Percentiles rank a stretch among this genome's conserved stretches.
Evolutionary conservation across 2,329 filamentous ascomycete species (phyloP).

Genomic region (Aureobasidium sp.): DNA sequence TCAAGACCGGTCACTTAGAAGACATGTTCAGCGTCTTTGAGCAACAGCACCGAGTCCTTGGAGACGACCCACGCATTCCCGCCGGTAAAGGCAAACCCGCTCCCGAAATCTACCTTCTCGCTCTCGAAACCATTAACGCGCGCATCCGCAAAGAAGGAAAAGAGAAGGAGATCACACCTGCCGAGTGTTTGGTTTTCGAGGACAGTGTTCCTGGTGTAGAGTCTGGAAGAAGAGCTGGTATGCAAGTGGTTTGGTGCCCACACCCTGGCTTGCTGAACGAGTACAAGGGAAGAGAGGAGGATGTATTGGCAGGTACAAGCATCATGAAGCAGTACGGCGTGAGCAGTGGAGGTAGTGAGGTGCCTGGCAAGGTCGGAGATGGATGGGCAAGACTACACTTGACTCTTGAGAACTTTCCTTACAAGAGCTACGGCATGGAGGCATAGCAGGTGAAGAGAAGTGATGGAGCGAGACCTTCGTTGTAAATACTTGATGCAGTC

Average conservation of each 20-base stretch:
- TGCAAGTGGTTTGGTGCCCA: constrained; percentile 90
- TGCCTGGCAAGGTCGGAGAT: constrained; percentile 51
- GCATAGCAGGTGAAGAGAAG: constrained; percentile 17
- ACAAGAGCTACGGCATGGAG: constrained; percentile 51
- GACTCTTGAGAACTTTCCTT: constrained; percentile 54
- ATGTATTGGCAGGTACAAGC: constrained; percentile 76
- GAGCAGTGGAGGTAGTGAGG: constrained; percentile 34
- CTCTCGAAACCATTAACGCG: constrained; percentile 76
- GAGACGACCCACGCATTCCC: constrained; percentile 74
- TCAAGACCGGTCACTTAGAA: constrained; percentile 60
- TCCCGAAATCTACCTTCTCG: constrained; percentile 89
- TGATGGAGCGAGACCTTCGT: neutral
- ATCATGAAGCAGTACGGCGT: constrained; percentile 49
- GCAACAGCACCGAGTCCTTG: constrained; percentile 64
- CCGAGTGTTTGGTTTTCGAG: constrained; percentile 93
- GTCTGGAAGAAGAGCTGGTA: constrained; percentile 79
- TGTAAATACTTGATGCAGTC: neutral
- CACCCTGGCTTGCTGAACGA: constrained; percentile 71
- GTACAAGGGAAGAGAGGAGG: constrained; percentile 66
- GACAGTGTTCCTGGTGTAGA: constrained; percentile 92
- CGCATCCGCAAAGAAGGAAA: constrained; percentile 55
- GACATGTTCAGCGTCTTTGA: constrained; percentile 56
- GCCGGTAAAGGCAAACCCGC: constrained; percentile 84
- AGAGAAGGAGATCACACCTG: constrained; percentile 59
- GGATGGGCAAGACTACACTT: constrained; percentile 50